Evolutionary conservation across 2,329 filamentous ascomycete genomes (phyloP), one percentile per base, ranked within the genome.

Genomic region (Fusarium miscanthi): DNA sequence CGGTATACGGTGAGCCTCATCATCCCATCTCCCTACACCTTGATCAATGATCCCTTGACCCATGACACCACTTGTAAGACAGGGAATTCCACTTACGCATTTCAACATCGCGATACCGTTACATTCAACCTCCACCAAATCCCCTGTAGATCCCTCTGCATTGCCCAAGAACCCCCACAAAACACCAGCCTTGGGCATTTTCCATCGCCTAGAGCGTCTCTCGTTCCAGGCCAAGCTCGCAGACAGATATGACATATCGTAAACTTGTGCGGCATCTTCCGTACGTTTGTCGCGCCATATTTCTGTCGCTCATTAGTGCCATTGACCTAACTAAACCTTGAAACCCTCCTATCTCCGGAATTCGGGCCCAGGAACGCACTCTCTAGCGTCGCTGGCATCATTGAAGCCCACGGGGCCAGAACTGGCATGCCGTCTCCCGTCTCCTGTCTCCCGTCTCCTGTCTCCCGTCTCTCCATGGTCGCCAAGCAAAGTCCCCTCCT

Each of bases 161-260:
- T 49, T 49, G 41, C 43, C 43, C 33, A 46, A 5, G 11, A 38
- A 54, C 37, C 52, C 59, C 53, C 59, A 48, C 53, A 43, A 38
- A 48, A 37, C n/a, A 33, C 35, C 30, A 41, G 51, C 45, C 35
- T 65, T 45, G 51, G 4, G 19, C 59, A 68, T 63, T 69, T 63
- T 62, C 35, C 45, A 42, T 63, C 66, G 63, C 66, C 14, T 69
- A 64, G 35, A 46, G 66, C 66, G 66, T 48, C 51, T 69, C 62
- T 42, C 30, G 37, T 30, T 59, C 37, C 31, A 35, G 16, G n/a
- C 37, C 30, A 42, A 56, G 48, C 46, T 41, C 27, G 14, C 12
- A 45, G 31, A 43, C 53, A 33, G 31, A 42, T 46, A 42, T 53
- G 51, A 57, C 40, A 57, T 57, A 35, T 60, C 54, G 38, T 45